Evolutionary conservation across 441 rosid genomes (phyloP), one percentile per base, ranked within the genome.

Genomic region (Brassica balearica): DNA sequence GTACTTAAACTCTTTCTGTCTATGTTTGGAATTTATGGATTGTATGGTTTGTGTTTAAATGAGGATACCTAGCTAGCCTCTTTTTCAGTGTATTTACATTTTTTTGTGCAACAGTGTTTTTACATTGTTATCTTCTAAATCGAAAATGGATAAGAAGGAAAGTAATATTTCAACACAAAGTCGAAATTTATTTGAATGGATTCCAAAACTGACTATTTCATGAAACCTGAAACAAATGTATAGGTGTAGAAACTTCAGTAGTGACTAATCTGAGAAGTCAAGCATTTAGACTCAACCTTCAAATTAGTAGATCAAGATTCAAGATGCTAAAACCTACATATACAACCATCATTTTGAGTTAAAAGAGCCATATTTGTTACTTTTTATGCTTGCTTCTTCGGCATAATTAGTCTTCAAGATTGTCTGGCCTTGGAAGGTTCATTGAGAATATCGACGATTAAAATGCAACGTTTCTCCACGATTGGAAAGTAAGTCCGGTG

Each of bases 401-500:
- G 63, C 41, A 69, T 79, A 17, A 79, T 68, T 74, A 22, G 67
- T 38, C 78, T 38, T 79, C 78, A 34, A 63, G 15, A 14, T 68
- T 73, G 63, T 74, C 64, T 68, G 67, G 55, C 74, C 53, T 61
- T 41, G 78, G 63, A 53, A 15, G 22, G 27, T 27, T 62, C 75
- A 51, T 79, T 68, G 74, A 73, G 29, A 68, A 27, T 79, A 53
- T n/a, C 66, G 75, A 73, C 51, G 25, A 51, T 51, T 62, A 73
- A 51, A 79, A 73, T 68, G 77, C 68, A 46, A 27, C n/a, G 19
- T 15, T 69, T 17, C 46, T 61, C 46, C n/a, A 84, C 91, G 2
- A 38, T 38, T 8, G 46, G 46, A 12, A 8, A 78, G 68, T 29
- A 88, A 82, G 58, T 82, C 90, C 6, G 2, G 72, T 95, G 14